phyloP scores from a whole-genome alignment of 1,284 basidiomycete species.

The Bjerkandera adusta region DNA sequence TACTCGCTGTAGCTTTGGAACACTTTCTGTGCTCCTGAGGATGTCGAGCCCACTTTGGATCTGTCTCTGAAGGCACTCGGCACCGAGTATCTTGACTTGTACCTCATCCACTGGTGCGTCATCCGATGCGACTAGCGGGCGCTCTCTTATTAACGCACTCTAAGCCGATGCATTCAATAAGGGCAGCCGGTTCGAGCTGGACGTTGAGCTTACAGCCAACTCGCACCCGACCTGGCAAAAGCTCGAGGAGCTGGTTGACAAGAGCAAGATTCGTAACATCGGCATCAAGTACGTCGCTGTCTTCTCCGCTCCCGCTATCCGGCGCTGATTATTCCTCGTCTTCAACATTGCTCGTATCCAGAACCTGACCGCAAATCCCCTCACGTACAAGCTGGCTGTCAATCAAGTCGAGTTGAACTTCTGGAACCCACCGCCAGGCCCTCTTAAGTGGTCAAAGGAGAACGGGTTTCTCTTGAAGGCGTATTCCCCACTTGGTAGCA shows the following conservation, averaged over 20 bases:
- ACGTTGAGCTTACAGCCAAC: slow-evolving; percentile 66
- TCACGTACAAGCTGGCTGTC: slow-evolving; percentile 75
- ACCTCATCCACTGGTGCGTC: slow-evolving; percentile 81
- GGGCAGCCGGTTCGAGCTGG: slow-evolving; percentile 46
- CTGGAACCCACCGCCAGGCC: slow-evolving; percentile 81
- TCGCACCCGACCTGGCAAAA: slow-evolving; percentile 83
- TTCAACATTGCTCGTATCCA: slow-evolving; percentile 56
- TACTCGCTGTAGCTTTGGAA: slow-evolving; percentile 58
- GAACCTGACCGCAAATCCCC: slow-evolving; percentile 67
- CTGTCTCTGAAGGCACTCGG: slow-evolving; percentile 66
- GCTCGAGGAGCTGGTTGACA: slow-evolving; percentile 76
- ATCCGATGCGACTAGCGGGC: slow-evolving; percentile 2
- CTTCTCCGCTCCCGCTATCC: slow-evolving; percentile 3
- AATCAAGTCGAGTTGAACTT: slow-evolving; percentile 85
- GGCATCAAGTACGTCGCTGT: slow-evolving; percentile 74
- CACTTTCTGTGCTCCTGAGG: slow-evolving; percentile 60
- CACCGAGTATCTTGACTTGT: slow-evolving; percentile 77
- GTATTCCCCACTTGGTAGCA: slow-evolving; percentile 78
- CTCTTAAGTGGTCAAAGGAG: slow-evolving; percentile 69
- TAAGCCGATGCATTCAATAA: slow-evolving; percentile 74
- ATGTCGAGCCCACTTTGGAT: slow-evolving; percentile 68
- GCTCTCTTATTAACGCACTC: neutral
- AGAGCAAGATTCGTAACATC: slow-evolving; percentile 81
- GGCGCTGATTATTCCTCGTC: slow-evolving; percentile 29
- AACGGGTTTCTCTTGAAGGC: slow-evolving; percentile 69